A percentile compares a stretch with the other conserved stretches of the same genome.
phyloP scores from a whole-genome alignment of 495 filamentous ascomycete species.

The Aspergillus conjunctus region DNA sequence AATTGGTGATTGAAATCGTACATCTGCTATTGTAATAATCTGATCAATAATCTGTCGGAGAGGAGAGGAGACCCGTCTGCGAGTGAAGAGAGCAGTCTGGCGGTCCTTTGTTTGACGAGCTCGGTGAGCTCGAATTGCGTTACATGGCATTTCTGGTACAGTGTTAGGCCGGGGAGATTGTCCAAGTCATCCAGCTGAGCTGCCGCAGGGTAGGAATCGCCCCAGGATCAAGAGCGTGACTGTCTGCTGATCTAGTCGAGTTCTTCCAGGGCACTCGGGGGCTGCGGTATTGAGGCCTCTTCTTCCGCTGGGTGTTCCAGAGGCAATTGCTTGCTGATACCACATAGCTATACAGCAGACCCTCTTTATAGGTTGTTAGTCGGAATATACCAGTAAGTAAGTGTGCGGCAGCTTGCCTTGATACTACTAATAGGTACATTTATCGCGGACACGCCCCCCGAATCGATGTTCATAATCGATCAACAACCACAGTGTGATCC shows the following conservation, averaged over 20 bases:
- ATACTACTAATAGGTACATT: constrained; percentile 39
- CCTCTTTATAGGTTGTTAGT: no score
- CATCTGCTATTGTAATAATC: not conserved
- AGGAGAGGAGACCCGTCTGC: not conserved
- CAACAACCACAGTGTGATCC: no score
- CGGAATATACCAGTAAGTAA: no score
- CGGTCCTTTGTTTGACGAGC: not conserved
- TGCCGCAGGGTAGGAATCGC: constrained; percentile 33
- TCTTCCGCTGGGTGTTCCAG: no score
- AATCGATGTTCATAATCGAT: constrained; percentile 43
- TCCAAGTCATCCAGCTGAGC: constrained; percentile 39
- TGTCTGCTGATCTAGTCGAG: constrained; percentile 38
- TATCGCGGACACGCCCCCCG: constrained; percentile 35
- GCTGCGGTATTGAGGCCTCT: no score
- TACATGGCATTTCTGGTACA: constrained; percentile 1
- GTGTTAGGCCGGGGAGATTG: constrained; percentile 18
- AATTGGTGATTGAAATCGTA: not conserved
- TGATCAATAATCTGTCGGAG: not conserved
- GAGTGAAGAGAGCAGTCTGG: not conserved
- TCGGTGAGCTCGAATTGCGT: not conserved
- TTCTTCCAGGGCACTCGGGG: constrained; percentile 27
- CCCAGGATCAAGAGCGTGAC: constrained; percentile 39
- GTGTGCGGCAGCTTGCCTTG: no score
- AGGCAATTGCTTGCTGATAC: not conserved
- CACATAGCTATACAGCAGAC: no score